Conservation (phyloP, 495 filamentous ascomycete genomes). For the Pyrenula aspistea region DNA sequence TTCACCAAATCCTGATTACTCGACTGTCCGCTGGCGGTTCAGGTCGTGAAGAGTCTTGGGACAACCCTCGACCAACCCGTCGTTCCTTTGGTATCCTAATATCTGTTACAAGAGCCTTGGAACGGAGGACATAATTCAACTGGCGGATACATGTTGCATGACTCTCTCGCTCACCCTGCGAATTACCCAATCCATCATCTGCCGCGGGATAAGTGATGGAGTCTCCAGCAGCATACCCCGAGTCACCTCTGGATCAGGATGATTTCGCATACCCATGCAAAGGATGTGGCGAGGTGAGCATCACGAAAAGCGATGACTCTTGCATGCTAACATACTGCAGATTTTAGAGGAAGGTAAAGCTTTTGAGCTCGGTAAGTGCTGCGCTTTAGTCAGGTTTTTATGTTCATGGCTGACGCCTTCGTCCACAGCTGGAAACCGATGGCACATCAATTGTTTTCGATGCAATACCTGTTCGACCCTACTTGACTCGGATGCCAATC, state of each 20-base stretch:
- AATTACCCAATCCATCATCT: slow-evolving; percentile 79
- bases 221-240: slow-evolving; percentile 52
- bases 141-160: slow-evolving; percentile 60
- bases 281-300: slow-evolving; percentile 84
- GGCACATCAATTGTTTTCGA: slow-evolving; percentile 99
- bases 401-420: neutral
- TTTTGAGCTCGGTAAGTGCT: slow-evolving; percentile 81
- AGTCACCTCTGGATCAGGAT: slow-evolving; percentile 76
- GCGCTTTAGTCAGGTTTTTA: slow-evolving; percentile 1
- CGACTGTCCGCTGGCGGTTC: neutral
- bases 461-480: slow-evolving; percentile 94
- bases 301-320: slow-evolving; percentile 4
- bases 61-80: slow-evolving; percentile 9
- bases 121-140: slow-evolving; percentile 74
- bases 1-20: neutral
- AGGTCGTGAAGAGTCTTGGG: neutral
- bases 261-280: slow-evolving; percentile 88
- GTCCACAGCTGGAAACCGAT: slow-evolving; percentile 79
- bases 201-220: slow-evolving; percentile 45
- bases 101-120: slow-evolving; percentile 71
- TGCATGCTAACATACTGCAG: slow-evolving; percentile 28
- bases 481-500: slow-evolving; percentile 96
- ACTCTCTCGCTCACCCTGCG: slow-evolving; percentile 57
- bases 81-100: too few species aligned
- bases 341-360: slow-evolving; percentile 97